These are phyloP conservation scores for Tricharina praecox DNA, from an alignment of 495 filamentous ascomycete species.

Conservation along the genomic window DNA sequence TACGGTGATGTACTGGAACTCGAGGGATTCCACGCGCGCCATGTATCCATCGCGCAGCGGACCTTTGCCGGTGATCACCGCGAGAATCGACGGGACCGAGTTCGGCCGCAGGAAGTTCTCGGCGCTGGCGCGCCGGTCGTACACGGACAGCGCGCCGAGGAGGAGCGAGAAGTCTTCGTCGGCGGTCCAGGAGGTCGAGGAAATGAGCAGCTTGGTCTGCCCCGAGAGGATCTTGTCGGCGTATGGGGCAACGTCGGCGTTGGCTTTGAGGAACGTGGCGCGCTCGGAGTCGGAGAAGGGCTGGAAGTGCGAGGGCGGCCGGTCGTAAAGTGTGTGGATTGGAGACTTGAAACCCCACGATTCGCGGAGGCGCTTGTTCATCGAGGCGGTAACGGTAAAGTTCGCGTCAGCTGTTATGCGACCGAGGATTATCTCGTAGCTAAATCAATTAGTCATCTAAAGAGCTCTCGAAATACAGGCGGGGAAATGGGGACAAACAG, in stretches of 20 bases:
- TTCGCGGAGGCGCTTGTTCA: constrained; percentile 52
- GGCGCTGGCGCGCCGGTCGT: constrained; percentile 37
- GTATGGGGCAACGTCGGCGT: constrained; percentile 42
- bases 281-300: constrained; percentile 42
- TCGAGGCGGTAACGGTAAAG: constrained; percentile 76
- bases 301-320: constrained; percentile 65
- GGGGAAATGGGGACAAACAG: constrained; percentile 18
- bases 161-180: constrained; percentile 90
- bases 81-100: constrained; percentile 48
- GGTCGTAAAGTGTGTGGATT: constrained; percentile 53
- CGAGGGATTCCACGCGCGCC: constrained; percentile 40
- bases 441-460: not conserved
- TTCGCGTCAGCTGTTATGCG: constrained; percentile 51
- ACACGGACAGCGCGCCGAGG: constrained; percentile 63
- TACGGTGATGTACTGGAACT: constrained; percentile 47
- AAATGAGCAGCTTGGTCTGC: constrained; percentile 52
- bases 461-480: not conserved
- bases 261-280: constrained; percentile 38
- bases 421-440: constrained; percentile 56
- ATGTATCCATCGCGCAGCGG: constrained; percentile 66
- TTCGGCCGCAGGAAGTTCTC: constrained; percentile 21
- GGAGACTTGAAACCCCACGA: constrained; percentile 23
- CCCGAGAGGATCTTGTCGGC: constrained; percentile 40
- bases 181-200: constrained; percentile 87
- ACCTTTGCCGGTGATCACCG: constrained; percentile 84